These are phyloP conservation scores for Botrytis fabae DNA, from an alignment of 2,329 filamentous ascomycete genomes.

Conservation along the genomic window DNA sequence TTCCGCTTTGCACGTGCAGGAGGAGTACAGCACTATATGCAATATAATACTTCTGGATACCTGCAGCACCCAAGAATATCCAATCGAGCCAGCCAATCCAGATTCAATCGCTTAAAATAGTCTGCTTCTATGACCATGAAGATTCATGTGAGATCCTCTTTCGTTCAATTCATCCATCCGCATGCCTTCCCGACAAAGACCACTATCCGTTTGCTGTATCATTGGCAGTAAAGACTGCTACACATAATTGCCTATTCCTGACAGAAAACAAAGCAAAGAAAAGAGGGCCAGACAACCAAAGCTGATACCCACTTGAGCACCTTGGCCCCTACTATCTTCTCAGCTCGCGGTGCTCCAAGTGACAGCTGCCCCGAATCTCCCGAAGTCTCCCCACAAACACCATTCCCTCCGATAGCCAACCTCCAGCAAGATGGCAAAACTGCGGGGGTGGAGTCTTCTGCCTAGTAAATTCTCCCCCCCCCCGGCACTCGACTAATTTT, in stretches of 20 bases:
- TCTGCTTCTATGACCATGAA: background rate
- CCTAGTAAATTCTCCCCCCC: background rate
- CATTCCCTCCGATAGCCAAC: background rate
- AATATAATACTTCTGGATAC: background rate
- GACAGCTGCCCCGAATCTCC: background rate
- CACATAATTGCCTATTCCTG: background rate
- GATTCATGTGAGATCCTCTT: background rate
- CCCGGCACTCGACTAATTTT: background rate
- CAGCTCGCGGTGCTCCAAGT: background rate
- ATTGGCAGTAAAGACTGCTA: background rate
- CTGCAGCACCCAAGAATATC: background rate
- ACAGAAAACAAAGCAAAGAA: background rate
- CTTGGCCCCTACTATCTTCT: background rate
- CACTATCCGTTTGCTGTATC: background rate
- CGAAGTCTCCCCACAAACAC: background rate
- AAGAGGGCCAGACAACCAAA: background rate
- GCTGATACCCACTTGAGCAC: background rate
- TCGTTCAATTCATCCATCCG: background rate
- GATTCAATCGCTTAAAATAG: background rate
- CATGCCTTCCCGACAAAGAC: background rate
- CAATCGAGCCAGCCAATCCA: background rate
- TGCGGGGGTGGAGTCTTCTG: background rate
- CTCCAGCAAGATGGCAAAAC: background rate
- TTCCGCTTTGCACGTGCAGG: background rate
- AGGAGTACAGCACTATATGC: background rate